Evolutionary conservation across 352 stramenopile genomes (phyloP).

Genomic region (Pythium periplocum): DNA sequence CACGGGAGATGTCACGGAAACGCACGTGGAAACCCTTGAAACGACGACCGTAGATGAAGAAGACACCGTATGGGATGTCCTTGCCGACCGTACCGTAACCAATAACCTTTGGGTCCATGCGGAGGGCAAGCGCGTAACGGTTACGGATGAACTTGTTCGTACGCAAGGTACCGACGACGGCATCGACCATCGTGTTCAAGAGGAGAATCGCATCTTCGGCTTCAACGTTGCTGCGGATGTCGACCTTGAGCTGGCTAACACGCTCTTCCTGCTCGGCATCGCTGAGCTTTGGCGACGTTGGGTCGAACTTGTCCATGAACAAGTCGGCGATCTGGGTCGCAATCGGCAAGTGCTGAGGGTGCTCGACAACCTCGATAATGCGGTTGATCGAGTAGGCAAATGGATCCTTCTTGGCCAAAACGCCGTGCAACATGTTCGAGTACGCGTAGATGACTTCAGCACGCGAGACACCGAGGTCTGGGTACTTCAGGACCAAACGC

Average conservation of each 20-base stretch:
- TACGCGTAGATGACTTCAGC: constrained; percentile 96
- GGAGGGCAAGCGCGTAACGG: constrained; percentile 75
- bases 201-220: constrained; percentile 65
- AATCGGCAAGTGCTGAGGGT: constrained; percentile 86
- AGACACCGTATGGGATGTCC: constrained; percentile 93
- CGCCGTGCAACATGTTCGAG: constrained; percentile 93
- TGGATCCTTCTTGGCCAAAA: constrained; percentile 92
- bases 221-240: constrained; percentile 74
- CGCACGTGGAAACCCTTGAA: constrained; percentile 92
- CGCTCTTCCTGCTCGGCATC: constrained; percentile 36
- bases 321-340: constrained; percentile 93
- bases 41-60: constrained; percentile 95
- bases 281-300: constrained; percentile 35
- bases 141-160: constrained; percentile 83
- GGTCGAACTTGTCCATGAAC: constrained; percentile 89
- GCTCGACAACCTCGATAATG: constrained; percentile 91
- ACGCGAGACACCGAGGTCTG: constrained; percentile 88
- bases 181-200: constrained; percentile 76
- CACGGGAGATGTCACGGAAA: constrained; percentile 79
- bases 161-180: constrained; percentile 63
- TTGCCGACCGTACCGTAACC: constrained; percentile 77
- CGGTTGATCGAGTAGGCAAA: constrained; percentile 93
- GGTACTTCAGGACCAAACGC: constrained; percentile 73
- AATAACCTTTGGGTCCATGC: constrained; percentile 75
- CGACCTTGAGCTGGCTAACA: constrained; percentile 51